Evolutionary conservation across 805 yeast species (phyloP), one percentile per base, ranked within the genome.

Genomic region (Lipomyces kockii): DNA sequence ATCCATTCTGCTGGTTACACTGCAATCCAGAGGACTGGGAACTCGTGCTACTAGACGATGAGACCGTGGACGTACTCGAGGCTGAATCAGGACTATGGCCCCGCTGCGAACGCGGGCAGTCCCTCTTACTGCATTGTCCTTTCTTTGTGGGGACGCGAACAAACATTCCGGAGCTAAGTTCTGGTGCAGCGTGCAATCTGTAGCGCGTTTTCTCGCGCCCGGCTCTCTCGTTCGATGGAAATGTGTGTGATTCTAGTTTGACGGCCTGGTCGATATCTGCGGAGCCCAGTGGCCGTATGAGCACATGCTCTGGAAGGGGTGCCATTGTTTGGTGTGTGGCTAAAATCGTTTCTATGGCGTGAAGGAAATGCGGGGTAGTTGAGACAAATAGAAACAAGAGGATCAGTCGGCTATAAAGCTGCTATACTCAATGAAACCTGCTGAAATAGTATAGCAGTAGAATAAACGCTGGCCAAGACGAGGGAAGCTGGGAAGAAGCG

Each of bases 141-240:
- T 69, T 78, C 78, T 73, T 81, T 79, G 37, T 76, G 81, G 78
- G 89, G 89, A 64, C 86, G 75, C 97, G 83, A 61, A 92, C 82
- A 75, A 94, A 95, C 65, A 95, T 82, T 1, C 98, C 98, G 5
- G 93, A 86, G 71, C 95, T 87, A 65, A 94, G 84, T 77, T 94
- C 99, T 9, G 98, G 98, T 77, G 98, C 93, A 3, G 81, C 86
- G 0, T 83, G 83, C 70, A 94, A 82, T 73, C 98, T 84, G 80
- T 91, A 94, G 71, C 79, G 80, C 63, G 87, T 78, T 71, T 85
- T 87, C 61, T 87, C 91, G n/a, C 74, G 75, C 12, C 90, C 77
- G 56, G 91, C 88, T 66, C 96, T 83, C 79, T 92, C 97, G 14
- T 78, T 76, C 46, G 85, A 86, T 1, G 90, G 86, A 78, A 93